A percentile compares a stretch with the other conserved stretches of the same genome.
Evolutionary conservation across 2,329 filamentous ascomycete species (phyloP).

Genomic region (Fonsecaea erecta): DNA sequence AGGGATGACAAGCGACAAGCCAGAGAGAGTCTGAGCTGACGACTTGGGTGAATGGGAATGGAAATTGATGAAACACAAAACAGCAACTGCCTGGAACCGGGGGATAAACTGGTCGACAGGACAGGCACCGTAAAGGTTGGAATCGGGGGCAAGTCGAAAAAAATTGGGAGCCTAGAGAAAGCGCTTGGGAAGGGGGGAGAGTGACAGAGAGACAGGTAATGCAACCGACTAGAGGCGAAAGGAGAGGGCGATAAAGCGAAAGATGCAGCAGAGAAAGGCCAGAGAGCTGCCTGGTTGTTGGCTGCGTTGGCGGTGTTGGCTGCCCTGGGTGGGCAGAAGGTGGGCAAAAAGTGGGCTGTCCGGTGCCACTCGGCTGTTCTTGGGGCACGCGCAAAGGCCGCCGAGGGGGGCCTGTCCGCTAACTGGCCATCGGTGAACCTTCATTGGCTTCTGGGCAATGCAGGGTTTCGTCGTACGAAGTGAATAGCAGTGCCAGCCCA

Average conservation of each 20-base stretch:
- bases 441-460: not conserved
- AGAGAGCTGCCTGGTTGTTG: not conserved
- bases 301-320: not conserved
- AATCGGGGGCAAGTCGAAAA: constrained; percentile 21
- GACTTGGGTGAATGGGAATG: not conserved
- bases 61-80: constrained; percentile 19
- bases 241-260: not conserved
- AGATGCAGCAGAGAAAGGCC: not conserved
- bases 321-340: not conserved
- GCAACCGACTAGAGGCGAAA: not conserved
- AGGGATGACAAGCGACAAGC: constrained; percentile 8
- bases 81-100: constrained; percentile 2
- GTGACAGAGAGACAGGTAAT: not conserved
- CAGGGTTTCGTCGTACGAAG: not conserved
- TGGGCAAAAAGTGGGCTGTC: not conserved
- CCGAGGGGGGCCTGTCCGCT: not conserved
- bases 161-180: constrained; percentile 24
- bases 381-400: not conserved
- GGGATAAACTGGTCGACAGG: constrained; percentile 7
- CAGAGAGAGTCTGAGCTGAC: constrained; percentile 18
- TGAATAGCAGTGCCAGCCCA: not conserved
- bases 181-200: constrained; percentile 11
- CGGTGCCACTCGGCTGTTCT: constrained; percentile 2
- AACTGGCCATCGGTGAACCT: not conserved
- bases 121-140: constrained; percentile 22